These are phyloP conservation scores for Prinsepia uniflora DNA, from an alignment of 306 rosid genomes.

Conservation along the genomic window DNA sequence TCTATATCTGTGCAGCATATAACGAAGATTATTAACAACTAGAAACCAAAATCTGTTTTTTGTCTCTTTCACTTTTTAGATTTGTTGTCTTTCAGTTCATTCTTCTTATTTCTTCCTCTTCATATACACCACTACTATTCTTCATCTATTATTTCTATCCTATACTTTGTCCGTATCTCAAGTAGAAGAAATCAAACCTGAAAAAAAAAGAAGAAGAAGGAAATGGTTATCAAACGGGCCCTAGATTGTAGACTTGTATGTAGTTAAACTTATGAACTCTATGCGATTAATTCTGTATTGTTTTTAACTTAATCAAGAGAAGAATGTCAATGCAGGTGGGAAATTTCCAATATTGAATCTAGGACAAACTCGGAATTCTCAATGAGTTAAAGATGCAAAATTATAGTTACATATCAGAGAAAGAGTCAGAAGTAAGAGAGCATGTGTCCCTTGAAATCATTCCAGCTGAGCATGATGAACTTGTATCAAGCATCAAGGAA, in stretches of 20 bases:
- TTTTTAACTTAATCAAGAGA: not conserved
- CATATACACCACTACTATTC: too few relatives aligned
- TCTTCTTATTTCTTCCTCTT: too few relatives aligned
- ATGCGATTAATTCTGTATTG: not conserved
- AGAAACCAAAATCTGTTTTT: too few relatives aligned
- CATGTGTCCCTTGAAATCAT: constrained; percentile 15
- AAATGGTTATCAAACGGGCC: too few relatives aligned
- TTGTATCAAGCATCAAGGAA: constrained; percentile 39
- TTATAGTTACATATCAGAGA: constrained; percentile 2
- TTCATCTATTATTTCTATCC: too few relatives aligned
- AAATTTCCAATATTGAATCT: not conserved
- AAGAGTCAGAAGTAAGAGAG: constrained; percentile 1
- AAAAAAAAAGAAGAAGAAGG: too few relatives aligned
- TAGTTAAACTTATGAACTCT: too few relatives aligned
- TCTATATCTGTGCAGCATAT: not conserved
- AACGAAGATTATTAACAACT: not conserved
- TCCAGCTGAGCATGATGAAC: constrained; percentile 18
- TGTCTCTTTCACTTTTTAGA: too few relatives aligned
- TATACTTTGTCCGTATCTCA: too few relatives aligned
- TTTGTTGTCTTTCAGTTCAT: too few relatives aligned
- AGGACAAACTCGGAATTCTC: not conserved
- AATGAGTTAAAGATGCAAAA: constrained; percentile 19
- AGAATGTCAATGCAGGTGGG: not conserved
- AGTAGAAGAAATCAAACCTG: too few relatives aligned
- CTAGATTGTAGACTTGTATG: too few relatives aligned